Evolutionary conservation across 148 eudicot genomes (phyloP).

Genomic region (Fagopyrum esculentum): DNA sequence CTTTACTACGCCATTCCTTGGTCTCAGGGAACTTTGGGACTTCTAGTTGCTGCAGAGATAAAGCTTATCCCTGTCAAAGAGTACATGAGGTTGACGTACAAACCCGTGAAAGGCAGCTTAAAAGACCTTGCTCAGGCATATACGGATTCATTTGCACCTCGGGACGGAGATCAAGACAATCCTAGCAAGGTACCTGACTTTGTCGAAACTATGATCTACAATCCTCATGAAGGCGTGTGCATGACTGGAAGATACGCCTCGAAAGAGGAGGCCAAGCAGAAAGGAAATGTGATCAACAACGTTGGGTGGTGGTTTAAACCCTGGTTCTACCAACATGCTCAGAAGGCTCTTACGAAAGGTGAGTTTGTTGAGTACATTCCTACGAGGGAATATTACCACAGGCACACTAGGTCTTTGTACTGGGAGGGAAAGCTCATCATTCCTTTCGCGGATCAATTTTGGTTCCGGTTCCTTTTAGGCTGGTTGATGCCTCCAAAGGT

Average conservation of each 20-base stretch:
- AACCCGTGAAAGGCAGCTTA: not conserved
- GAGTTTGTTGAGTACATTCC: slow-evolving; percentile 14
- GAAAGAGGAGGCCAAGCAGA: slow-evolving; percentile 10
- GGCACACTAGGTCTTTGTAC: slow-evolving; percentile 9
- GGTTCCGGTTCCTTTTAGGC: not conserved
- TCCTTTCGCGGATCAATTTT: slow-evolving; percentile 3
- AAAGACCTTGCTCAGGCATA: not conserved
- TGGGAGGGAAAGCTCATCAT: slow-evolving; percentile 12
- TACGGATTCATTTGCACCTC: not conserved
- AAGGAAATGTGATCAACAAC: slow-evolving; percentile 10
- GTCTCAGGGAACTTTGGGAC: slow-evolving; percentile 9
- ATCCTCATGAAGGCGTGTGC: not conserved
- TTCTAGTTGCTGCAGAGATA: slow-evolving; percentile 1
- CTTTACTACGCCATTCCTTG: slow-evolving; percentile 1
- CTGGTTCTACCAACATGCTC: slow-evolving; percentile 3
- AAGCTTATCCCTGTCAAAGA: slow-evolving; percentile 5
- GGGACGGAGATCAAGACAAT: not conserved
- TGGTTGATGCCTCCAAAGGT: slow-evolving; percentile 14
- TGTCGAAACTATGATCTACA: slow-evolving; percentile 4
- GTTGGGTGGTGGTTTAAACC: not conserved
- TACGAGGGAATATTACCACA: slow-evolving; percentile 6
- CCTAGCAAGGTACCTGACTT: slow-evolving; percentile 8
- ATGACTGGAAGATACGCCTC: slow-evolving; percentile 9
- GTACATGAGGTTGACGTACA: slow-evolving; percentile 8
- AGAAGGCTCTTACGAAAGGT: not conserved